Conservation (phyloP, 2,329 filamentous ascomycete genomes). For the Clonostachys sp. region DNA sequence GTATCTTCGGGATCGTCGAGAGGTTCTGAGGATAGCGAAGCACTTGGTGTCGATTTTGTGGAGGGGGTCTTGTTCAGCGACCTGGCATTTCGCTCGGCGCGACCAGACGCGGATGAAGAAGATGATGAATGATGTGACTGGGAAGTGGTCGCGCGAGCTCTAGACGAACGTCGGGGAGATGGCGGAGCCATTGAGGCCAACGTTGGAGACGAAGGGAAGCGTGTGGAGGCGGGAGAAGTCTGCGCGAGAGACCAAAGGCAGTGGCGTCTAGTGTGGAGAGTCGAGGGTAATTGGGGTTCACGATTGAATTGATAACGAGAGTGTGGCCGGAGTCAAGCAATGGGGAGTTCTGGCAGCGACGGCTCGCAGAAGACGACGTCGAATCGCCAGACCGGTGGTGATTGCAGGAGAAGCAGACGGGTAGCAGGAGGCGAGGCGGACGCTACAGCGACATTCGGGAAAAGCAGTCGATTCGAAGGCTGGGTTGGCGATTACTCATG, state of each 20-base stretch:
- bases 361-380: not conserved
- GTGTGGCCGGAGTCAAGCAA: not conserved
- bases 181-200: constrained; percentile 51
- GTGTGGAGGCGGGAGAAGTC: constrained; percentile 3
- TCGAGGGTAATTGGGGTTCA: not conserved
- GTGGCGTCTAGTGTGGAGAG: not conserved
- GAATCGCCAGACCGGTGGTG: not conserved
- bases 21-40: constrained; percentile 66
- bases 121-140: constrained; percentile 74
- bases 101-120: constrained; percentile 73
- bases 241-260: not conserved
- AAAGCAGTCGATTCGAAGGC: not conserved
- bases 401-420: constrained; percentile 1
- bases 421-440: not conserved
- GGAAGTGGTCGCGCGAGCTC: constrained; percentile 77
- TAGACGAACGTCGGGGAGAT: constrained; percentile 83
- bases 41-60: constrained; percentile 71
- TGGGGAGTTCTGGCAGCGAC: not conserved
- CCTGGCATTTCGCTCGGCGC: constrained; percentile 70
- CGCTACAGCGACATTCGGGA: not conserved
- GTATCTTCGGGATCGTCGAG: constrained; percentile 65
- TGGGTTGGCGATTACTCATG: constrained; percentile 1
- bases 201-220: constrained; percentile 14
- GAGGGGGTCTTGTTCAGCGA: constrained; percentile 69
- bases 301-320: not conserved